Evolutionary conservation across 139 green algal species (phyloP).

Genomic region (Chlamydomonas asymmetrica): DNA sequence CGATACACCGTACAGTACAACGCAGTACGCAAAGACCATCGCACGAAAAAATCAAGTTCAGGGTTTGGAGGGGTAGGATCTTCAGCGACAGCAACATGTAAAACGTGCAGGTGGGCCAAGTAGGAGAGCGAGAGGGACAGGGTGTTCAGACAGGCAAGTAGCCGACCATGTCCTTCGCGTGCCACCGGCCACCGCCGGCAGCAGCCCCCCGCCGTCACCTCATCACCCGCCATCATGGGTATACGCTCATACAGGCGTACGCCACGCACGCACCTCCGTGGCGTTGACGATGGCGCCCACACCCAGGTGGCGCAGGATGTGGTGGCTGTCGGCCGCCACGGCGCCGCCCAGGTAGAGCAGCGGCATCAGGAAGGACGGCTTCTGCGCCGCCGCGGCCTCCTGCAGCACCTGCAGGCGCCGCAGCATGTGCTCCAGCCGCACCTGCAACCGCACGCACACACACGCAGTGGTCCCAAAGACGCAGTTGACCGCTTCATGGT

Average conservation of each 20-base stretch:
- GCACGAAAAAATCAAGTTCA: no score
- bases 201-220: neutral
- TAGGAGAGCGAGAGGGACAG: no score
- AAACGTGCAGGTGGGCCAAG: no score
- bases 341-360: slow-evolving; percentile 77
- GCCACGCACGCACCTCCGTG: slow-evolving; percentile 56
- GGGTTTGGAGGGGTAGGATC: no score
- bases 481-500: no score
- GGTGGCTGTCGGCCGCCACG: slow-evolving; percentile 69
- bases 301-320: slow-evolving; percentile 78
- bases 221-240: neutral
- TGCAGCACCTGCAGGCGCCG: slow-evolving; percentile 72
- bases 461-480: neutral
- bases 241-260: neutral
- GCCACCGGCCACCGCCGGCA: neutral
- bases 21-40: no score
- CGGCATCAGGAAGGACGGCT: slow-evolving; percentile 54
- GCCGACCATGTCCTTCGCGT: neutral
- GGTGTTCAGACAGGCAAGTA: neutral
- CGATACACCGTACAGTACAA: no score
- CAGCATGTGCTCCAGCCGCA: slow-evolving; percentile 85
- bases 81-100: no score
- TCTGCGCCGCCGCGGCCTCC: slow-evolving; percentile 56
- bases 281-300: slow-evolving; percentile 89
- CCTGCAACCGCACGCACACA: slow-evolving; percentile 30